Evolutionary conservation across 768 basidiomycete genomes (phyloP).

Genomic region (Boletus patriciae): DNA sequence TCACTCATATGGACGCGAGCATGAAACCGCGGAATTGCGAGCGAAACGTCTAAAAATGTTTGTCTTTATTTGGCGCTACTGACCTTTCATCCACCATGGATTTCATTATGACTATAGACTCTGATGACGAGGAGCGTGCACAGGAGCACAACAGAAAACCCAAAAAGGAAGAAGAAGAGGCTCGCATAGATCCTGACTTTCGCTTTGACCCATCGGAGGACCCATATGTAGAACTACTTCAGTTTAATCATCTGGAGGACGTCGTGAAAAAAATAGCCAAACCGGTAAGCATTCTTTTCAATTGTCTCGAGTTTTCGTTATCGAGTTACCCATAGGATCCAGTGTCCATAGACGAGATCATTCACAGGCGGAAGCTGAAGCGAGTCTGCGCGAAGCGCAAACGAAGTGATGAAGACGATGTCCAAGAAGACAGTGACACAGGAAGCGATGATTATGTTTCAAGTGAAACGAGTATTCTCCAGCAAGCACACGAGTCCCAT

Average conservation of each 20-base stretch:
- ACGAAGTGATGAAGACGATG: slow-evolving; percentile 38
- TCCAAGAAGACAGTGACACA: slow-evolving; percentile 39
- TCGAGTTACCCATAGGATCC: slow-evolving; percentile 48
- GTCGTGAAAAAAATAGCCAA: slow-evolving; percentile 61
- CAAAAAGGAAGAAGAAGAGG: slow-evolving; percentile 47
- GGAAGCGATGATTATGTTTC: slow-evolving; percentile 18
- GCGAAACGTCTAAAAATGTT: slow-evolving; percentile 9
- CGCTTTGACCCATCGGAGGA: slow-evolving; percentile 78
- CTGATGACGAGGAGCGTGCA: slow-evolving; percentile 62
- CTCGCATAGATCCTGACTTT: slow-evolving; percentile 76
- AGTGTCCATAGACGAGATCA: slow-evolving; percentile 92
- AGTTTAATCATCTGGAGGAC: slow-evolving; percentile 47
- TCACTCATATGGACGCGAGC: slow-evolving; percentile 18
- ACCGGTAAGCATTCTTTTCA: slow-evolving; percentile 46
- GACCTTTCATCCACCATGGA: slow-evolving; percentile 38
- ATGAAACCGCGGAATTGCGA: not conserved
- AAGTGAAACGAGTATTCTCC: slow-evolving; percentile 7
- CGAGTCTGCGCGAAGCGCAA: slow-evolving; percentile 59
- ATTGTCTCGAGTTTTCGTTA: not conserved
- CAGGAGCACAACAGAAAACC: slow-evolving; percentile 22
- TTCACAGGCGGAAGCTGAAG: slow-evolving; percentile 62
- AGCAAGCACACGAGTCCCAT: slow-evolving; percentile 31
- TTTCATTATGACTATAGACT: slow-evolving; percentile 84
- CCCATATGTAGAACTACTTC: slow-evolving; percentile 58
- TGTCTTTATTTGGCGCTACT: slow-evolving; percentile 17